A percentile compares a stretch with the other conserved stretches of the same genome.
Evolutionary conservation across 768 basidiomycete genomes (phyloP).

Genomic region (Pisolithus orientalis): DNA sequence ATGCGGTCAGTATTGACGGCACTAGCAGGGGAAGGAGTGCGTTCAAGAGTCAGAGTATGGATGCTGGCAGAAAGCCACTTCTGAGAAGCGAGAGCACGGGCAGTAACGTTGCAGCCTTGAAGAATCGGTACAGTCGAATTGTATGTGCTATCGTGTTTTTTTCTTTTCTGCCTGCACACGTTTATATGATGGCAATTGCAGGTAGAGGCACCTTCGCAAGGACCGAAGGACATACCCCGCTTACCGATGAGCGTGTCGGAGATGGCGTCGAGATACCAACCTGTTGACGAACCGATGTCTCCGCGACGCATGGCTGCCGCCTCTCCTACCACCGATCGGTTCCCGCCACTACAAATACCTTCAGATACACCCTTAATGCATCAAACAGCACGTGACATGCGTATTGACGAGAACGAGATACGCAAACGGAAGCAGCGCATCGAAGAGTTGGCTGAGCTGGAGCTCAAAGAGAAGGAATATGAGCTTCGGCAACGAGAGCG

Average conservation of each 20-base stretch:
- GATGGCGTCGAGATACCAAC: slow-evolving; percentile 58
- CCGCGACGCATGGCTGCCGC: slow-evolving; percentile 31
- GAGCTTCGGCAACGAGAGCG: slow-evolving; percentile 47
- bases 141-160: slow-evolving; percentile 33
- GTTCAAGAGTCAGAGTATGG: slow-evolving; percentile 25
- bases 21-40: slow-evolving; percentile 11
- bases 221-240: slow-evolving; percentile 56
- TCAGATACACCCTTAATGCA: slow-evolving; percentile 14
- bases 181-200: slow-evolving; percentile 15
- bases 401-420: slow-evolving; percentile 19
- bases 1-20: slow-evolving; percentile 27
- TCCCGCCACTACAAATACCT: slow-evolving; percentile 9
- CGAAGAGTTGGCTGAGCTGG: slow-evolving; percentile 46
- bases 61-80: slow-evolving; percentile 28
- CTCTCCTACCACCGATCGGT: slow-evolving; percentile 29
- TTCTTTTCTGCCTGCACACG: neutral
- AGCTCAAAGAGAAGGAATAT: slow-evolving; percentile 50
- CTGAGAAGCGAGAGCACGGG: slow-evolving; percentile 52
- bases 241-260: slow-evolving; percentile 58
- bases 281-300: slow-evolving; percentile 36
- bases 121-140: slow-evolving; percentile 51
- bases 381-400: slow-evolving; percentile 12
- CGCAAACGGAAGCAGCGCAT: slow-evolving; percentile 34
- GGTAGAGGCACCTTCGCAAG: slow-evolving; percentile 48
- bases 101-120: slow-evolving; percentile 64